Percentiles rank a stretch among this genome's conserved stretches.
phyloP scores from a whole-genome alignment of 306 rosid species.

The Trifolium pratense region DNA sequence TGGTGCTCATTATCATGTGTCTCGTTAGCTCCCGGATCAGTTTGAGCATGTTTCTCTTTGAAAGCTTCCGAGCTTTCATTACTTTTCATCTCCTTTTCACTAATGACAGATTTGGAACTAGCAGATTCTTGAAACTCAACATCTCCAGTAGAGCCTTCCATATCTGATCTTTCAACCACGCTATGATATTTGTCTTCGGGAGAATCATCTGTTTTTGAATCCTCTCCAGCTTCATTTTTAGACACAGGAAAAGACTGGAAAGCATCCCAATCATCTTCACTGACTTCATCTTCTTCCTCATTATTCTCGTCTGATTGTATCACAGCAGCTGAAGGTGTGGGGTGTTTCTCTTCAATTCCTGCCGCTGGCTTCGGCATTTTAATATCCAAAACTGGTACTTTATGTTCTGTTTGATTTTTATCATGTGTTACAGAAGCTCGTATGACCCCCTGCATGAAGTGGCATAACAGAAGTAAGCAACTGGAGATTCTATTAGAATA shows the following conservation, averaged over 20 bases:
- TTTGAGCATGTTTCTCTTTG: conserved; percentile 41
- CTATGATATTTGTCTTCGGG: conserved; percentile 46
- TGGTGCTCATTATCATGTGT: conserved; percentile 27
- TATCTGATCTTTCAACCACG: conserved; percentile 42
- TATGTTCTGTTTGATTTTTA: conserved; percentile 54
- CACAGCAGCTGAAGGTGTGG: conserved; percentile 36
- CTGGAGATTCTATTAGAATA: neutral
- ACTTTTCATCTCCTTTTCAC: conserved; percentile 33
- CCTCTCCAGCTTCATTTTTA: conserved; percentile 54
- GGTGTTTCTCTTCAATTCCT: conserved; percentile 52
- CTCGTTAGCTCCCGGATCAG: conserved; percentile 26
- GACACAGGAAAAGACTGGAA: conserved; percentile 89
- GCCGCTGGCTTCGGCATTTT: conserved; percentile 61
- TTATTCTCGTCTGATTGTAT: conserved; percentile 35
- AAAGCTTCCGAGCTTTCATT: conserved; percentile 41
- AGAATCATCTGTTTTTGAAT: conserved; percentile 46
- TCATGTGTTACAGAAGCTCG: conserved; percentile 88
- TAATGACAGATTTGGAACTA: conserved; percentile 36
- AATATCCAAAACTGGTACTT: conserved; percentile 66
- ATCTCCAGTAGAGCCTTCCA: conserved; percentile 40
- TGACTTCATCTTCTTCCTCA: conserved; percentile 55
- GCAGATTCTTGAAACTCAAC: conserved; percentile 47
- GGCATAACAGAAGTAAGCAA: conserved; percentile 22
- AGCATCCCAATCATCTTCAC: conserved; percentile 94
- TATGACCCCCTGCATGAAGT: conserved; percentile 64